A percentile compares a stretch with the other conserved stretches of the same genome.
Conservation (phyloP, 2,329 filamentous ascomycete genomes). For the Penicillium expansum region DNA sequence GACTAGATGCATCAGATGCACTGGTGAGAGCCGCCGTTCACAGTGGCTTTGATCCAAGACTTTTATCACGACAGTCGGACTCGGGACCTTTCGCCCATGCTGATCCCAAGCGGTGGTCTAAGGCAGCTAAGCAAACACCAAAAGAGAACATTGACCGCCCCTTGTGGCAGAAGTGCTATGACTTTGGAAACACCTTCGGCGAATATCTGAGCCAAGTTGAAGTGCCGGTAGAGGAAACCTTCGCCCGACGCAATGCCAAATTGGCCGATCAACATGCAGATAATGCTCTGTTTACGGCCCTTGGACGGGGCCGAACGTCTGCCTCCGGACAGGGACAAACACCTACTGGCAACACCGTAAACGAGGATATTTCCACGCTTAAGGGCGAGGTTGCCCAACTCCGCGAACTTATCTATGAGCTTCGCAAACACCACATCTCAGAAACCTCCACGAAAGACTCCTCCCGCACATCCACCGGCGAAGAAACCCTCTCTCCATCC, state of each 20-base stretch:
- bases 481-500: slow-evolving; percentile 5
- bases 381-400: slow-evolving; percentile 33
- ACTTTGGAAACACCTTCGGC: slow-evolving; percentile 33
- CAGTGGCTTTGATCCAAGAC: slow-evolving; percentile 35
- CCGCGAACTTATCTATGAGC: slow-evolving; percentile 29
- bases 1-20: slow-evolving; percentile 28
- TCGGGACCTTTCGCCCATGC: slow-evolving; percentile 24
- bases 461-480: slow-evolving; percentile 2
- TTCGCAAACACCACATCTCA: slow-evolving; percentile 23
- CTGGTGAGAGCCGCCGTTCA: slow-evolving; percentile 38
- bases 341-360: slow-evolving; percentile 9
- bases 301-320: slow-evolving; percentile 14
- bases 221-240: slow-evolving; percentile 13
- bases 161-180: slow-evolving; percentile 33
- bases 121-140: slow-evolving; percentile 22
- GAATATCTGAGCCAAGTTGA: slow-evolving; percentile 27
- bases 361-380: slow-evolving; percentile 27
- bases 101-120: slow-evolving; percentile 29
- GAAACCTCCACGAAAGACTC: slow-evolving; percentile 9
- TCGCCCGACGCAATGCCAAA: slow-evolving; percentile 18
- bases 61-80: slow-evolving; percentile 29
- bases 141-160: slow-evolving; percentile 18
- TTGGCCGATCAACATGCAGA: slow-evolving; percentile 27
- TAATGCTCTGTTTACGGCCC: slow-evolving; percentile 23
- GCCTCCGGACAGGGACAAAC: background rate